Base-by-base conservation (phyloP, 257 asterid species). In the Ilex aquifolium region DNA sequence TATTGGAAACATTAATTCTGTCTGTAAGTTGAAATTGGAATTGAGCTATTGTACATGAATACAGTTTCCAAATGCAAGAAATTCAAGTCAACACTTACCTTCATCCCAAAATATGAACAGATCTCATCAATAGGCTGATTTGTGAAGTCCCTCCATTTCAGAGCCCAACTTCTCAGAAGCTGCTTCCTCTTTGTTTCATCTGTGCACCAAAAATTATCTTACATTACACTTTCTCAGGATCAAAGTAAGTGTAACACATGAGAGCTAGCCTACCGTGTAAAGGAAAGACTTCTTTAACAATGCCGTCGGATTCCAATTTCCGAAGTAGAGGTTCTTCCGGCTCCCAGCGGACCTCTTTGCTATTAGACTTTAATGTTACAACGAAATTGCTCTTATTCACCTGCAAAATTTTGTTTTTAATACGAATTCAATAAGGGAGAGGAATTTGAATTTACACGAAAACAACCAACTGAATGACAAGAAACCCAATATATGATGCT, bases 81-180 rank as follows among this genome's bases (percentile, higher is more conserved):
- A 12, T 1, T 4, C 54, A 49, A 6, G 10, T 49, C 5, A 60
- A 53, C 51, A 17, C 53, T 66, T 69, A 92, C 99, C 99, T 85
- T 92, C 70, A 79, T 78, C 53, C 97, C 97, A 40, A 79, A 93
- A 69, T 93, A 93, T 17, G 86, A 80, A 64, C 95, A 90, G 59
- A 93, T 81, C 62, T 93, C 96, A 71, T 93, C 92, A 54, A 90
- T 82, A n/a, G 99, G 99, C 78, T 93, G 97, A 17, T 69, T 31
- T 15, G 99, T 87, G 72, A 85, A 80, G 81, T 85, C 89, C 73
- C 74, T 62, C 97, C 96, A 92, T 78, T 90, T 89, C 84, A 87
- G 79, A 13, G 99, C 99, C 99, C 99, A 93, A 66, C 78, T 85
- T 77, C 82, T 83, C 62, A 93, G 78, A 69, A 93, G 97, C 77